These are phyloP conservation scores for Pseudomonodictys pantanalensis DNA, from an alignment of 495 filamentous ascomycete genomes.

Conservation along the genomic window DNA sequence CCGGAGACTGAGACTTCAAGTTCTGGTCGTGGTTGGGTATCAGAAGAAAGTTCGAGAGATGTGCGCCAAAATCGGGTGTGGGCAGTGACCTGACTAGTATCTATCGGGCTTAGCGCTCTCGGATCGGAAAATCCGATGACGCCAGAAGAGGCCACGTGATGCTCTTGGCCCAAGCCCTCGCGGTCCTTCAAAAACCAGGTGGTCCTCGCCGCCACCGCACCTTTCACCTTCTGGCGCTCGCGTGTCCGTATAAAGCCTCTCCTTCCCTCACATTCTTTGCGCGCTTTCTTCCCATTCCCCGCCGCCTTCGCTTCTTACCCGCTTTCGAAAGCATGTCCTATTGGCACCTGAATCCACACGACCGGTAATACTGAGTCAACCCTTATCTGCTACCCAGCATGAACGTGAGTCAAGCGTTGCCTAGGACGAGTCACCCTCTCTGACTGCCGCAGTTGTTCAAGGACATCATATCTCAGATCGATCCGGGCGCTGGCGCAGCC, in stretches of 20 bases:
- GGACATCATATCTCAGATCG: constrained; percentile 16
- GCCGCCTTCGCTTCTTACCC: background rate
- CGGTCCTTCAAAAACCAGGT: background rate
- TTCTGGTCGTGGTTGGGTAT: constrained; percentile 47
- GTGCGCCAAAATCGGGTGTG: constrained; percentile 30
- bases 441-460: constrained; percentile 19
- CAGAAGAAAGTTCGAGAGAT: constrained; percentile 38
- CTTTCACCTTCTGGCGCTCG: background rate
- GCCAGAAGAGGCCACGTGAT: background rate
- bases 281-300: background rate
- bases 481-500: constrained; percentile 11
- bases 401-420: constrained; percentile 27
- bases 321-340: constrained; percentile 21
- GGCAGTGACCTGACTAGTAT: constrained; percentile 40
- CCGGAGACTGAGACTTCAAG: constrained; percentile 87
- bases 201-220: background rate
- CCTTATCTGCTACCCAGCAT: constrained; percentile 14
- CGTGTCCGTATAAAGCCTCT: background rate
- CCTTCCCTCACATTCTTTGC: constrained; percentile 5
- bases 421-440: background rate
- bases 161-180: background rate
- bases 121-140: background rate
- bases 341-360: constrained; percentile 14
- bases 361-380: constrained; percentile 32
- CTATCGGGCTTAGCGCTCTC: constrained; percentile 26